Percentiles rank a stretch among this genome's conserved stretches.
Conservation (phyloP, 2,329 filamentous ascomycete species). For the Ascochyta fabae region DNA sequence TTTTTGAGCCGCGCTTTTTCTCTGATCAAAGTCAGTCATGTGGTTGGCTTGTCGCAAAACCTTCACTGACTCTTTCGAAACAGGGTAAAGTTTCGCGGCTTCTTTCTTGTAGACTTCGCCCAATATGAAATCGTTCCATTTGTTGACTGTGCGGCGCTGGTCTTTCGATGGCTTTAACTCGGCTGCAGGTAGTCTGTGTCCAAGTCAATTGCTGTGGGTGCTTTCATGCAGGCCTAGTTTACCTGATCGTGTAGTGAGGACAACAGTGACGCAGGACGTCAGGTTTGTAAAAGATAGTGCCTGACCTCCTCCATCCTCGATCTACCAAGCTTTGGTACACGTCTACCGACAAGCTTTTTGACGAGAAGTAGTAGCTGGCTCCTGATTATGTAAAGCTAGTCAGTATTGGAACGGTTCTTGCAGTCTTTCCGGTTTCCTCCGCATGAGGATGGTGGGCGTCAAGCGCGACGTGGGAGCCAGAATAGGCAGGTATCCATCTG, state of each 20-base stretch:
- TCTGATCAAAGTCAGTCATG: slow-evolving; percentile 38
- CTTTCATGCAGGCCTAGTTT: slow-evolving; percentile 10
- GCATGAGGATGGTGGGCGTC: neutral
- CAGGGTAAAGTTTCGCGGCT: slow-evolving; percentile 68
- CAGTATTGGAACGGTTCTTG: slow-evolving; percentile 17
- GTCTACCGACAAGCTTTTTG: slow-evolving; percentile 65
- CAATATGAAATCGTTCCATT: slow-evolving; percentile 74
- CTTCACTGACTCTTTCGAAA: slow-evolving; percentile 63
- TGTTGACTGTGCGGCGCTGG: slow-evolving; percentile 77
- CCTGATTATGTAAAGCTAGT: slow-evolving; percentile 58
- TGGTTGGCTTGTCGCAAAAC: neutral
- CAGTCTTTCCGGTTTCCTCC: slow-evolving; percentile 21
- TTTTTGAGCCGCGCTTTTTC: slow-evolving; percentile 68
- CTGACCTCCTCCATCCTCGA: slow-evolving; percentile 73
- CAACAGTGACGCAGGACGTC: slow-evolving; percentile 84
- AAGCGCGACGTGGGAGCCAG: slow-evolving; percentile 21
- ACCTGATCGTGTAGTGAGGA: slow-evolving; percentile 83
- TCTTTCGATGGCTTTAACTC: slow-evolving; percentile 71
- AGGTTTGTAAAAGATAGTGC: slow-evolving; percentile 75
- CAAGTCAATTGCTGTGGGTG: slow-evolving; percentile 15
- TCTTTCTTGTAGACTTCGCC: slow-evolving; percentile 72
- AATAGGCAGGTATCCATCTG: slow-evolving; percentile 9
- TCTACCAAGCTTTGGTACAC: slow-evolving; percentile 77
- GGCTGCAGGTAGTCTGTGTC: slow-evolving; percentile 66
- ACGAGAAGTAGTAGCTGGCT: slow-evolving; percentile 73